phyloP scores from a whole-genome alignment of 176 grass and related monocot species.

The Paspalum vaginatum region DNA sequence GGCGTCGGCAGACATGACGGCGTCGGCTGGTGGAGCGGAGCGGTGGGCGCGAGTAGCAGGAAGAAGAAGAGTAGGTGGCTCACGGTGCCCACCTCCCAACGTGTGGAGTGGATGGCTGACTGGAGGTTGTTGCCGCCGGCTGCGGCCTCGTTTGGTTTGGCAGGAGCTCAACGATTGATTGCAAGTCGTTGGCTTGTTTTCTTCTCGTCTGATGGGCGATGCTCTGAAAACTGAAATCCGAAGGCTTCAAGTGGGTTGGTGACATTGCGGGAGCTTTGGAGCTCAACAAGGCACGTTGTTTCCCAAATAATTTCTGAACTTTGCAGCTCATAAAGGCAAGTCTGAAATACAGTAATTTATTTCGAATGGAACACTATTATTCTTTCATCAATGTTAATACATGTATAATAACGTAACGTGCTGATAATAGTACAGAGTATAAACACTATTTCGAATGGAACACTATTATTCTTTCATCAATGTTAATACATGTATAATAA shows the following conservation, averaged over 20 bases:
- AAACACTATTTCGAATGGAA: too few relatives aligned
- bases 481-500: constrained; percentile 40
- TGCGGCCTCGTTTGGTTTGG: neutral
- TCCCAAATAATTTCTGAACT: constrained; percentile 1
- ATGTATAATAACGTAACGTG: constrained; percentile 34
- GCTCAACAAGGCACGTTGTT: neutral
- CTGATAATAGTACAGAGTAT: constrained; percentile 34
- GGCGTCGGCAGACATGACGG: constrained; percentile 31
- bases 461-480: constrained; percentile 10
- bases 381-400: constrained; percentile 30
- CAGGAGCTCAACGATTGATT: constrained; percentile 16
- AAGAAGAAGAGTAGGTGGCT: neutral
- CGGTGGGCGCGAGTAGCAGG: neutral
- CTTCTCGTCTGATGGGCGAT: neutral
- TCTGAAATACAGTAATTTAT: constrained; percentile 16
- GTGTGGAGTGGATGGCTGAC: neutral
- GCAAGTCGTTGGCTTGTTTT: constrained; percentile 2
- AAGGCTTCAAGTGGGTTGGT: constrained; percentile 14
- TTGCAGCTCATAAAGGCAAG: constrained; percentile 3
- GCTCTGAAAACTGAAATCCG: neutral
- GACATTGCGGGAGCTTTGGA: constrained; percentile 6
- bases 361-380: constrained; percentile 22
- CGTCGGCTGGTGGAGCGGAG: constrained; percentile 19
- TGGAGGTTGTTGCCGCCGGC: constrained; percentile 29
- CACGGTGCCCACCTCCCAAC: neutral